These are phyloP conservation scores for Mucuna pruriens DNA, from an alignment of 306 rosid species.

Conservation along the genomic window DNA sequence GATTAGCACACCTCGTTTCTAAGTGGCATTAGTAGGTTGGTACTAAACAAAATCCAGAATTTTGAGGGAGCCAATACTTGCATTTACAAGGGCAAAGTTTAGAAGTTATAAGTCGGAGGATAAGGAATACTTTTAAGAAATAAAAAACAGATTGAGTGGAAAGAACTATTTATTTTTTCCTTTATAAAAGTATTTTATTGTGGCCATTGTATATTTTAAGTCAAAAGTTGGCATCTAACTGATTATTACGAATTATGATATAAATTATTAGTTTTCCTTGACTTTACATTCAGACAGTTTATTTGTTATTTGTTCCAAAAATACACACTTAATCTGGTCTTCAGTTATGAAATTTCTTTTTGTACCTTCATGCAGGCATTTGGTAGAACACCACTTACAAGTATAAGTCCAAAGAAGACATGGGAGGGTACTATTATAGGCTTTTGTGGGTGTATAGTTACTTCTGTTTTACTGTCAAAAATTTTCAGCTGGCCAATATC, in stretches of 20 bases:
- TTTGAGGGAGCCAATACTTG: neutral
- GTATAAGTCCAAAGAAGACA: conserved; percentile 93
- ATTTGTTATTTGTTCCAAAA: neutral
- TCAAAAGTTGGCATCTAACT: conserved; percentile 5
- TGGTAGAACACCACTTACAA: conserved; percentile 92
- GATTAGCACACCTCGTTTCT: neutral
- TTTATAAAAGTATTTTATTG: neutral
- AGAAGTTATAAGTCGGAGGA: conserved; percentile 3
- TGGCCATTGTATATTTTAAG: neutral
- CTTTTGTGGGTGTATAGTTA: conserved; percentile 86
- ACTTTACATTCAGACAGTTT: neutral
- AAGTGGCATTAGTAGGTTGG: conserved; percentile 5
- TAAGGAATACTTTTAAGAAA: neutral
- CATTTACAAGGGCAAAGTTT: neutral
- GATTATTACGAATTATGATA: conserved; percentile 6
- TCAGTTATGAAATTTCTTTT: conserved; percentile 32
- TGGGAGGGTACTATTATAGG: conserved; percentile 98
- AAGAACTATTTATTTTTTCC: conserved; percentile 17
- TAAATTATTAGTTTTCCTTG: conserved; percentile 26
- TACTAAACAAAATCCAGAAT: neutral
- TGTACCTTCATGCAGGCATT: conserved; percentile 67
- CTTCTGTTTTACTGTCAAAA: conserved; percentile 71
- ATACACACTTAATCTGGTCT: conserved; percentile 14
- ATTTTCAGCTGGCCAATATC: conserved; percentile 86
- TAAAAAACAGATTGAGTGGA: neutral